Evolutionary conservation across 2,329 filamentous ascomycete genomes (phyloP).

Genomic region (Fusarium armeniacum): DNA sequence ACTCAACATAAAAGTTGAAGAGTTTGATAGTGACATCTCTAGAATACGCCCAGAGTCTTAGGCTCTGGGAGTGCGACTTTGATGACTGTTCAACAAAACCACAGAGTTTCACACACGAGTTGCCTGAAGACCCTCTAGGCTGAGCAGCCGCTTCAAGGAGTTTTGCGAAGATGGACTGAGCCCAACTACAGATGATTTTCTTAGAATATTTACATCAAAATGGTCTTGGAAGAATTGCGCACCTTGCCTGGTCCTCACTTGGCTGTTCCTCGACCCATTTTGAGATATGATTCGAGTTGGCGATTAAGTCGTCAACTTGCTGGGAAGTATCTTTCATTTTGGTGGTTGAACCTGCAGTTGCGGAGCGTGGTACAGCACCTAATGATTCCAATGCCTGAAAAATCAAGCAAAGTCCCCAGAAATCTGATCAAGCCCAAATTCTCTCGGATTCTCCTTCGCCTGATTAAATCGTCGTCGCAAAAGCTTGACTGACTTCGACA

Average conservation of each 20-base stretch:
- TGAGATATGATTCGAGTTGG: slow-evolving; percentile 55
- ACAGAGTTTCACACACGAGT: slow-evolving; percentile 70
- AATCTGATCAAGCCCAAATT: slow-evolving; percentile 13
- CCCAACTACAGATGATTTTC: slow-evolving; percentile 47
- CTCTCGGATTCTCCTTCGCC: slow-evolving; percentile 9
- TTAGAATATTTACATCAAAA: slow-evolving; percentile 45
- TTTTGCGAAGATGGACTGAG: slow-evolving; percentile 61
- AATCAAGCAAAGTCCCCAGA: slow-evolving; percentile 7
- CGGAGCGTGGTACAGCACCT: neutral
- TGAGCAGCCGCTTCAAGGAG: slow-evolving; percentile 65
- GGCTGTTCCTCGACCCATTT: slow-evolving; percentile 62
- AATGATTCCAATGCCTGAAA: slow-evolving; percentile 7
- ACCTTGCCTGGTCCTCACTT: slow-evolving; percentile 55
- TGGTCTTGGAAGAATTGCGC: slow-evolving; percentile 43
- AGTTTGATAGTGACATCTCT: slow-evolving; percentile 63
- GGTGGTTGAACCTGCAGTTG: slow-evolving; percentile 14
- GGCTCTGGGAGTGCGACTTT: slow-evolving; percentile 60
- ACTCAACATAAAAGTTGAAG: slow-evolving; percentile 75
- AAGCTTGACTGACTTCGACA: slow-evolving; percentile 10
- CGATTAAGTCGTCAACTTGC: slow-evolving; percentile 53
- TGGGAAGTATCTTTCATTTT: slow-evolving; percentile 47
- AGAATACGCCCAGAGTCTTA: slow-evolving; percentile 67
- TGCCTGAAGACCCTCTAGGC: slow-evolving; percentile 68
- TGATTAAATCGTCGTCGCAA: slow-evolving; percentile 24
- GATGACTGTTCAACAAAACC: slow-evolving; percentile 73